Evolutionary conservation across 768 basidiomycete genomes (phyloP), one percentile per base, ranked within the genome.

Genomic region (Leucosporidium scottii): DNA sequence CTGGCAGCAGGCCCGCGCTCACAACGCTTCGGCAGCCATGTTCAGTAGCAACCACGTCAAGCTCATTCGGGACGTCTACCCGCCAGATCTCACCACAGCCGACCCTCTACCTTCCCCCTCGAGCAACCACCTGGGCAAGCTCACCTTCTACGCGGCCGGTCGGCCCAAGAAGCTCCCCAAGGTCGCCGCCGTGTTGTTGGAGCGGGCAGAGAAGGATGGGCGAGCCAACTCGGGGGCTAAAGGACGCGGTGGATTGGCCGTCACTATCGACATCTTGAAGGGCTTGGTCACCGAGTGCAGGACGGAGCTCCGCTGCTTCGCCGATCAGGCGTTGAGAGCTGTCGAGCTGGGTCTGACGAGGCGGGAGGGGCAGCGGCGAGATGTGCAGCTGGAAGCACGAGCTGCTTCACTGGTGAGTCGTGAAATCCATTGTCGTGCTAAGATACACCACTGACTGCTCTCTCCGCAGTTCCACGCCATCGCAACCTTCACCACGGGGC

Each of bases 91-190:
- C 23, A 9, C 51, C 21, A 53, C 51, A 3, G 2, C 51, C 7
- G 23, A 23, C 21, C 7, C 51, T 10, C 49, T 68, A 48, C 66
- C 70, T 0, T 21, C 53, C 10, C 70, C 70, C 5, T 53, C 62
- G 44, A 63, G 62, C 20, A 73, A 73, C 50, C 56, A 60, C 1
- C 62, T 70, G 63, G 55, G 55, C 23, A 69, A 70, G 53, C 66
- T 73, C 44, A 59, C 56, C 27, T 70, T 70, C 68, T 73, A 73
- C 58, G 62, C 66, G 55, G 66, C 66, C 6, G 28, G 54, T 36
- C 72, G 72, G 25, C 72, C 72, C 5, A 55, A 67, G n/a, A 73
- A 73, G 55, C 54, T 65, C 27, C 68, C 72, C 30, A 73, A 73
- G 61, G 68, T 73, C 31, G 20, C 66, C 25, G 47, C 51, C 12